Base-by-base conservation (phyloP, 176 grass and related monocot genomes). In the Ensete ventricosum region DNA sequence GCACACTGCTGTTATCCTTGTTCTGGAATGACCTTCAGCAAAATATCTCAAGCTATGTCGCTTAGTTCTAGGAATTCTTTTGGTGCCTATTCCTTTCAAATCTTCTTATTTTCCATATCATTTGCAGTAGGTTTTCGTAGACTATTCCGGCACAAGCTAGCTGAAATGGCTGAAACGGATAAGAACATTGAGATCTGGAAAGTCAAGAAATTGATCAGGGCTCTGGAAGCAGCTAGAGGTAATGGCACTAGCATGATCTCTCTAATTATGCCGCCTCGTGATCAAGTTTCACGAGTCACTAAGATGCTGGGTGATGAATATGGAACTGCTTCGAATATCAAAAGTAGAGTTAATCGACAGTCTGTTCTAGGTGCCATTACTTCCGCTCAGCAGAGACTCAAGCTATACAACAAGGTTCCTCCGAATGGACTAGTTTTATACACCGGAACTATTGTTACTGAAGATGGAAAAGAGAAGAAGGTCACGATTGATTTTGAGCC, bases 291-390 rank as follows among this genome's bases (percentile, higher is more conserved):
- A 5, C 81, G 88, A 1, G 88, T 86, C 9, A 72, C 81, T 58
- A 90, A 90, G 84, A 86, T 90, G 88, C 10, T 90, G 82, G 88
- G 84, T 25, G 88, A 90, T 76, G 88, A 90, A 73, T 90, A 90
- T 72, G 88, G 88, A 62, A 90, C 88, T 24, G 88, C 88, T 43
- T 86, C 88, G 1, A 90, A 90, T 82, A 90, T 90, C 84, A 90
- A 90, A 78, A 90, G 88, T 72, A 81, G 88, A 79, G 88, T 90
- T 20, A 90, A 90, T 79, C 57, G 88, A 0, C 88, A 90, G 55
- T 90, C 88, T 9, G 88, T 90, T 13, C 57, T 90, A 74, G 88
- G 78, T 76, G 88, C 88, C 14, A 90, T 90, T 75, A 90, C 88
- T 48, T 90, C 88, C 1, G 88, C 88, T 51, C 88, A 90, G 54